These are phyloP conservation scores for Endogone sp. DNA, from an alignment of 192 early-diverging fungal species.

Conservation along the genomic window DNA sequence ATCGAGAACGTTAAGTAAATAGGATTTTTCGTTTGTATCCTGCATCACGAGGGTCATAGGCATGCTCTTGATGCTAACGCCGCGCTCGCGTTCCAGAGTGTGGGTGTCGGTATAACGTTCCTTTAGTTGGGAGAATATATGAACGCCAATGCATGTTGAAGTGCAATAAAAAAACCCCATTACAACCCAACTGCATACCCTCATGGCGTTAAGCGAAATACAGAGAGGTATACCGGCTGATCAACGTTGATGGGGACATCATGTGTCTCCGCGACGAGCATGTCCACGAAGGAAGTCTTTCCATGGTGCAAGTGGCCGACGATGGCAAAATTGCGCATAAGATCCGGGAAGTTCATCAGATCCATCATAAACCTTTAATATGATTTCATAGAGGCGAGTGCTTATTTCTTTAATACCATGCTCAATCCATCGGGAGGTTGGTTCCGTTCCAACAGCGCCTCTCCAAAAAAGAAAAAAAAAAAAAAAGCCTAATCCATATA, in stretches of 20 bases:
- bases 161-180: not conserved
- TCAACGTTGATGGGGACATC: conserved; percentile 42
- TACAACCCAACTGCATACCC: conserved; percentile 26
- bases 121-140: conserved; percentile 27
- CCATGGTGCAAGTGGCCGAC: conserved; percentile 98
- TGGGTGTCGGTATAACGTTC: conserved; percentile 93
- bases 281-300: conserved; percentile 91
- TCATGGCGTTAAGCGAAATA: conserved; percentile 28
- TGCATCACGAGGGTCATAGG: conserved; percentile 90
- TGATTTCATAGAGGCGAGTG: not conserved
- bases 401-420: not conserved
- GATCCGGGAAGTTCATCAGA: conserved; percentile 72
- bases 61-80: conserved; percentile 89
- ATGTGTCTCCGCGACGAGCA: conserved; percentile 90
- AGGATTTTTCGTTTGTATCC: conserved; percentile 83
- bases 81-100: conserved; percentile 83
- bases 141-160: not conserved
- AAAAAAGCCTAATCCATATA: too few relatives aligned
- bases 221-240: conserved; percentile 40
- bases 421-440: not conserved
- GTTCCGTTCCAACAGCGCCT: not conserved
- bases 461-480: too few relatives aligned
- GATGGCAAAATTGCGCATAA: conserved; percentile 86
- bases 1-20: conserved; percentile 87
- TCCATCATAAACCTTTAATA: conserved; percentile 70